Conservation (phyloP, 257 asterid genomes). For the Agastache rugosa region DNA sequence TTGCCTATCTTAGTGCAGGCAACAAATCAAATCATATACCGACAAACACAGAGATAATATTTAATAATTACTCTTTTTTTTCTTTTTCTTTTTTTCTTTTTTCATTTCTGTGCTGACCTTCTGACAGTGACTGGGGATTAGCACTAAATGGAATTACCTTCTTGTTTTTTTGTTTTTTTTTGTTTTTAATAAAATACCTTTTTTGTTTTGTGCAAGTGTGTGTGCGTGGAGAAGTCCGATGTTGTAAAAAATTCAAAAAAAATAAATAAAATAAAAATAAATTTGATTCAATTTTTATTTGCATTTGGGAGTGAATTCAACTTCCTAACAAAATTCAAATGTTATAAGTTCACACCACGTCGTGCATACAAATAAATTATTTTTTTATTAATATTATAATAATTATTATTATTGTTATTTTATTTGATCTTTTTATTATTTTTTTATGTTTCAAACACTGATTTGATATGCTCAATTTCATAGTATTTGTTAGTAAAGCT, state of each 20-base stretch:
- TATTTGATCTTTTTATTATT: too few species aligned
- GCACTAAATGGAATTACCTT: background rate
- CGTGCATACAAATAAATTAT: too few species aligned
- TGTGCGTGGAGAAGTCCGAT: conserved; percentile 30
- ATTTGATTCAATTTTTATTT: background rate
- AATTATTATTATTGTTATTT: background rate
- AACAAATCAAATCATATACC: conserved; percentile 18
- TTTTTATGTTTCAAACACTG: background rate
- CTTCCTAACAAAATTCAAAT: too few species aligned
- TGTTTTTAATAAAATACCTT: background rate
- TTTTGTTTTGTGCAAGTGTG: background rate
- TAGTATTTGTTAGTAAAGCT: background rate
- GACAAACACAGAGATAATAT: conserved; percentile 23
- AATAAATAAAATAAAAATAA: background rate
- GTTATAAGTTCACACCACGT: too few species aligned
- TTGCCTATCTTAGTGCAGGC: conserved; percentile 40
- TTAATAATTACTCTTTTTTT: too few species aligned
- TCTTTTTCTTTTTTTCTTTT: background rate
- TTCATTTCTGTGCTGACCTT: background rate
- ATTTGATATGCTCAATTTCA: background rate
- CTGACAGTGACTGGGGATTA: conserved; percentile 29
- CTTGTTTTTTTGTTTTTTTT: background rate
- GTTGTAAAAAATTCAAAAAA: background rate
- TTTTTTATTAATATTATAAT: too few species aligned
- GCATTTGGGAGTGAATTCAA: conserved; percentile 30